These are phyloP conservation scores for Herpotrichia juniperi DNA, from an alignment of 2,329 filamentous ascomycete genomes.

Conservation along the genomic window DNA sequence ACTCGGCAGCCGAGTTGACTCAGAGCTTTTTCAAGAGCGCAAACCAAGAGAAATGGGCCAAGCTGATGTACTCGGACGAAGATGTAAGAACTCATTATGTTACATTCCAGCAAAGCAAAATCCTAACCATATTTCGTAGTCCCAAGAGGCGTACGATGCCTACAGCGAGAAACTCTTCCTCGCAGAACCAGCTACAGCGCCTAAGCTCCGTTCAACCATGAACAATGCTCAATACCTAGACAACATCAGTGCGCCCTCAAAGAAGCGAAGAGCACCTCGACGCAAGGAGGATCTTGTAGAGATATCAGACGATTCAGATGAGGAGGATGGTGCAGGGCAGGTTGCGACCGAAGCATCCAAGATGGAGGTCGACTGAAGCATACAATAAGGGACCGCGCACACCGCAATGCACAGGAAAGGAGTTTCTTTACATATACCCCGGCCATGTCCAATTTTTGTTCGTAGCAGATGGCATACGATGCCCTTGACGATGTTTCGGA, in stretches of 20 bases:
- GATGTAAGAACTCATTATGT: slow-evolving; percentile 55
- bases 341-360: not conserved
- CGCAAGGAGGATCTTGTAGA: slow-evolving; percentile 30
- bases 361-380: no score
- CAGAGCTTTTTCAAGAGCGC: slow-evolving; percentile 79
- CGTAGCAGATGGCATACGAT: no score
- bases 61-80: slow-evolving; percentile 81
- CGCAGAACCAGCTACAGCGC: slow-evolving; percentile 47
- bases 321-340: slow-evolving; percentile 25
- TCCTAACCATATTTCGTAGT: slow-evolving; percentile 34
- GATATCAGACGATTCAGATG: slow-evolving; percentile 32
- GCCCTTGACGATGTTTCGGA: no score
- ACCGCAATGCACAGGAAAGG: no score
- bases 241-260: slow-evolving; percentile 29
- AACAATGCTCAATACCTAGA: slow-evolving; percentile 67
- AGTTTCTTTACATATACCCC: no score
- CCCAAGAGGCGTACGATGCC: slow-evolving; percentile 73
- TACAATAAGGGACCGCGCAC: not conserved
- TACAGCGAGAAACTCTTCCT: slow-evolving; percentile 77
- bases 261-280: not conserved
- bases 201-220: slow-evolving; percentile 61
- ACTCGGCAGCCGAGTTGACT: slow-evolving; percentile 70
- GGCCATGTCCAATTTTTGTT: no score
- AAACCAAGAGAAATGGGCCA: slow-evolving; percentile 82
- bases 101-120: not conserved